Evolutionary conservation across 176 grass and related monocot genomes (phyloP).

Genomic region (Secale cereale): DNA sequence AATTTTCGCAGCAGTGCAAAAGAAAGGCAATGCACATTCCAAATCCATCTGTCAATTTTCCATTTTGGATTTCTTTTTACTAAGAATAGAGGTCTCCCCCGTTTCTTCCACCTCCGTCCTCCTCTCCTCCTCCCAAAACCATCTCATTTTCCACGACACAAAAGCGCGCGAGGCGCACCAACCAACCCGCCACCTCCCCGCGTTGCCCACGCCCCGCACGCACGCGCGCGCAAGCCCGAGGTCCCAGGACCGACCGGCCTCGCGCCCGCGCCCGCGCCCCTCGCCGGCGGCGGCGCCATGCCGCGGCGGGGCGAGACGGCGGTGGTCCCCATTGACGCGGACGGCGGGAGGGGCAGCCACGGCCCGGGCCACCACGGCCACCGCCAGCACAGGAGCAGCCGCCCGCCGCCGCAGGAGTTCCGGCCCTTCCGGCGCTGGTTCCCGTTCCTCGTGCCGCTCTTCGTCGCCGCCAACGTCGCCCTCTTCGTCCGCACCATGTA

Average conservation of each 20-base stretch:
- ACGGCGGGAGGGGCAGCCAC: not conserved
- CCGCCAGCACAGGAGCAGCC: constrained; percentile 25
- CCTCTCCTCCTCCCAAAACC: not conserved
- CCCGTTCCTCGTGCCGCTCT: constrained; percentile 75
- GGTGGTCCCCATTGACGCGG: constrained; percentile 43
- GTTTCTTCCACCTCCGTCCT: constrained; percentile 27
- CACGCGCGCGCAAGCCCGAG: not conserved
- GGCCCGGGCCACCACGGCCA: not conserved
- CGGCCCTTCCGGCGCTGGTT: constrained; percentile 69
- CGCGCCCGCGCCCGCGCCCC: not conserved
- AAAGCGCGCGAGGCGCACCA: not conserved
- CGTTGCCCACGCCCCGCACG: constrained; percentile 11
- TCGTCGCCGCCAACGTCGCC: constrained; percentile 50
- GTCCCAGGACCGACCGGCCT: not conserved
- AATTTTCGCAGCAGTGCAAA: not conserved
- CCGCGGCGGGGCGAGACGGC: constrained; percentile 56
- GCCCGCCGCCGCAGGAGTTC: constrained; percentile 26
- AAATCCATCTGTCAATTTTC: not conserved
- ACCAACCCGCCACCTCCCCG: constrained; percentile 3
- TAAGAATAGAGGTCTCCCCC: constrained; percentile 29
- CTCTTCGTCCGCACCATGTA: constrained; percentile 88
- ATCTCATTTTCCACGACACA: not conserved
- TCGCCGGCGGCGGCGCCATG: constrained; percentile 37
- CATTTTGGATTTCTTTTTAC: not conserved
- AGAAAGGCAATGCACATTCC: not conserved